Evolutionary conservation across 768 basidiomycete genomes (phyloP), one percentile per base, ranked within the genome.

Genomic region (Trametes elegans): DNA sequence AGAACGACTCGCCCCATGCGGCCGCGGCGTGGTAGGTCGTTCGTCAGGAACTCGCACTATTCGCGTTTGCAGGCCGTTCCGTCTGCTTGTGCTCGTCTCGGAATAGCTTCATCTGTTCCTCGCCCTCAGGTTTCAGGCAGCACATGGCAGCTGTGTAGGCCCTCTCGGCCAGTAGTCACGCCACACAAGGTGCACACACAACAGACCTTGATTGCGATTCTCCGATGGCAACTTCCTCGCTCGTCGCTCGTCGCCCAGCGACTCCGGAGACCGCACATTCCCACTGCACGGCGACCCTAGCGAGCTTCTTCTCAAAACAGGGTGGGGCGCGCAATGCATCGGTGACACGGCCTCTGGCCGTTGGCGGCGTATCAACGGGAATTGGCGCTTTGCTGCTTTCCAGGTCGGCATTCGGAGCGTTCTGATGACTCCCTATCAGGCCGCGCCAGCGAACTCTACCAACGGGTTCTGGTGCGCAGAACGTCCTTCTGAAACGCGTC

Each of bases 401-500:
- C 27, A 24, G 51, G 28, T 18, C 38, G n/a, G 14, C 19, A 14
- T 14, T 6, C 13, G 29, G 31, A 27, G 23, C 21, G 32, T 53
- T 44, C 51, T 36, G 32, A 53, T 44, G 32, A 28, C 28, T 36
- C 45, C 45, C 42, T 44, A 53, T 53, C 51, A 53, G 51, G 51
- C n/a, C 29, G 32, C 35, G 19, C 18, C n/a, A 47, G 35, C 23
- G 16, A 31, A 27, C 31, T 40, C 16, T 26, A 35, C 32, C 41
- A 49, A 32, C 31, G 42, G 34, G 42, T 53, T 53, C 51, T 53
- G 51, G 51, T 53, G 39, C 49, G 29, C 28, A 18, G 42, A 18
- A 49, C 42, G 51, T 44, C 51, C 51, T 43, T 27, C 42, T 45
- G 51, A 53, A 53, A 53, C 51, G 51, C 51, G 34, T 53, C 51